Evolutionary conservation across 2,329 filamentous ascomycete species (phyloP).

Genomic region (Cercospora sesami): DNA sequence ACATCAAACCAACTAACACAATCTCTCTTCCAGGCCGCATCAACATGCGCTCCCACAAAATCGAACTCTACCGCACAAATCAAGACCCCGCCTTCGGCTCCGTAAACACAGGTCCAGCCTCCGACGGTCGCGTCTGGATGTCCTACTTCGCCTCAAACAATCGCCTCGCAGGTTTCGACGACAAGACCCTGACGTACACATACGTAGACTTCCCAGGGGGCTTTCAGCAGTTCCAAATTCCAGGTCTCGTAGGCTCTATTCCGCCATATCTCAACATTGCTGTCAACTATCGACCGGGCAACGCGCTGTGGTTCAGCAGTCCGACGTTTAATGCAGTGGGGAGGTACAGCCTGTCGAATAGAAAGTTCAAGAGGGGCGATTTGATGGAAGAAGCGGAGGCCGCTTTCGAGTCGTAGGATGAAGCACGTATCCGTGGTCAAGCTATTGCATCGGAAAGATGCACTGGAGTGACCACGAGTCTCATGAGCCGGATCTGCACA

Average conservation of each 20-base stretch:
- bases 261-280: conserved; percentile 21
- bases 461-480: too few relatives aligned
- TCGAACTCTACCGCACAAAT: conserved; percentile 19
- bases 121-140: conserved; percentile 20
- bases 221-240: conserved; percentile 3
- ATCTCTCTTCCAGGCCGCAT: conserved; percentile 10
- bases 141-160: conserved; percentile 20
- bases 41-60: conserved; percentile 21
- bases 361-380: neutral
- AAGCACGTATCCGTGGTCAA: neutral
- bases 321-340: conserved; percentile 12
- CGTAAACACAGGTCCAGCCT: conserved; percentile 19
- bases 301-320: conserved; percentile 21
- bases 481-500: too few relatives aligned
- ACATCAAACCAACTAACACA: neutral
- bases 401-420: conserved; percentile 1
- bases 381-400: neutral
- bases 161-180: conserved; percentile 19
- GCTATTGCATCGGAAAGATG: too few relatives aligned
- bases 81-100: conserved; percentile 12
- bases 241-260: conserved; percentile 16
- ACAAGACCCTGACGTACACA: conserved; percentile 16
- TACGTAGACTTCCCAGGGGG: conserved; percentile 22
- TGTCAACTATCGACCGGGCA: conserved; percentile 22
- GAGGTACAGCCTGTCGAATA: conserved; percentile 3